Conservation (phyloP, 2,329 filamentous ascomycete genomes). For the Aspergillus neotritici region DNA sequence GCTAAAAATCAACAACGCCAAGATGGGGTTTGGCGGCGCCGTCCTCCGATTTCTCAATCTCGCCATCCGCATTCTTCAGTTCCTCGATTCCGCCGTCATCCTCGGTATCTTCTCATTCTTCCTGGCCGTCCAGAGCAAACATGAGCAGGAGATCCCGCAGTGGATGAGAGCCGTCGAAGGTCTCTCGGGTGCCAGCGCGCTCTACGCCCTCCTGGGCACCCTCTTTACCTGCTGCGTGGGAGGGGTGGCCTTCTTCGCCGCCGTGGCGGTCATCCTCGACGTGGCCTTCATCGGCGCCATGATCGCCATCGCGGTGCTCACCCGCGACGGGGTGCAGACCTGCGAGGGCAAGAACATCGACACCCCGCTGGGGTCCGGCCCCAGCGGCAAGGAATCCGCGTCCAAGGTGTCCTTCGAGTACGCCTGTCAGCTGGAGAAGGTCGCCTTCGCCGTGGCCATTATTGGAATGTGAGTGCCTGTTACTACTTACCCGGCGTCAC, state of each 20-base stretch:
- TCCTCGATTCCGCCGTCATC: slow-evolving; percentile 66
- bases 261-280: slow-evolving; percentile 69
- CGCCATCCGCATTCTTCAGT: slow-evolving; percentile 66
- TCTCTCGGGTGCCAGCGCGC: slow-evolving; percentile 65
- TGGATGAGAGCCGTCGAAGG: slow-evolving; percentile 70
- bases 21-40: slow-evolving; percentile 56
- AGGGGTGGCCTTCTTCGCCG: slow-evolving; percentile 66
- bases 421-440: slow-evolving; percentile 71
- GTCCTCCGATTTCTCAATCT: slow-evolving; percentile 65
- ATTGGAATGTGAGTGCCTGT: slow-evolving; percentile 59
- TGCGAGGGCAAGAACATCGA: slow-evolving; percentile 60
- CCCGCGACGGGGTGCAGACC: slow-evolving; percentile 59
- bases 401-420: slow-evolving; percentile 48
- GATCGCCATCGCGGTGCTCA: slow-evolving; percentile 74
- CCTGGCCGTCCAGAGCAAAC: slow-evolving; percentile 64
- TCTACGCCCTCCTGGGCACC: slow-evolving; percentile 70
- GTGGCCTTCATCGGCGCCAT: slow-evolving; percentile 69
- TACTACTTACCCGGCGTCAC: neutral
- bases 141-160: slow-evolving; percentile 57
- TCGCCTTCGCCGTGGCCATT: slow-evolving; percentile 70
- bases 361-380: slow-evolving; percentile 64
- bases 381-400: slow-evolving; percentile 46
- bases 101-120: slow-evolving; percentile 81
- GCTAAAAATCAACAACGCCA: slow-evolving; percentile 16
- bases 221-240: slow-evolving; percentile 74